A percentile compares a stretch with the other conserved stretches of the same genome.
Conservation (phyloP, 495 filamentous ascomycete species). For the Cercophora sp. region DNA sequence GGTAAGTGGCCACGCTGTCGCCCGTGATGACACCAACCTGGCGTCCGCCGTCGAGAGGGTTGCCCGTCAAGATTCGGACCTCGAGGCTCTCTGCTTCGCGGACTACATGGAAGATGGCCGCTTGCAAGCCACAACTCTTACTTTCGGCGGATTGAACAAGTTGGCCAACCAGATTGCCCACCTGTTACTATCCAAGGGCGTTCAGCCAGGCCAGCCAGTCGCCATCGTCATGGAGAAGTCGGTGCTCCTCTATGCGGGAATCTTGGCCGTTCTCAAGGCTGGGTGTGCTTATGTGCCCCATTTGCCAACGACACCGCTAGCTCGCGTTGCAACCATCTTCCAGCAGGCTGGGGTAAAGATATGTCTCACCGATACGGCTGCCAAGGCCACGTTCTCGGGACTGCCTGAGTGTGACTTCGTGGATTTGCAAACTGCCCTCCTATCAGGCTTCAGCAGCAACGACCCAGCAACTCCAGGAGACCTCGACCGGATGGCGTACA, state of each 20-base stretch:
- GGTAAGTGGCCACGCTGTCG: no score
- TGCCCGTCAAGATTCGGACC: slow-evolving; percentile 43
- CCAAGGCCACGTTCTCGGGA: slow-evolving; percentile 5
- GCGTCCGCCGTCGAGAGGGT: slow-evolving; percentile 51
- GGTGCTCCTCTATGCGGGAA: slow-evolving; percentile 59
- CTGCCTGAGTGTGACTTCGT: slow-evolving; percentile 28
- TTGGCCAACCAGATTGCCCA: slow-evolving; percentile 62
- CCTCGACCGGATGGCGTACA: slow-evolving; percentile 46
- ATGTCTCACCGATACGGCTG: slow-evolving; percentile 40
- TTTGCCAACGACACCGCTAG: slow-evolving; percentile 56
- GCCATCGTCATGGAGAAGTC: slow-evolving; percentile 71
- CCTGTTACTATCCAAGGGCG: slow-evolving; percentile 44
- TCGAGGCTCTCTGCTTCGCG: slow-evolving; percentile 59
- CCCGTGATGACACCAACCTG: no score
- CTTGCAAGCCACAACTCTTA: slow-evolving; percentile 39
- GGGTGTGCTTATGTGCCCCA: slow-evolving; percentile 74
- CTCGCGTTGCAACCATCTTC: slow-evolving; percentile 54
- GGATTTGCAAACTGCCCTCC: slow-evolving; percentile 28
- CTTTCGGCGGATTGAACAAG: slow-evolving; percentile 59
- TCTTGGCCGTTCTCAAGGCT: slow-evolving; percentile 67
- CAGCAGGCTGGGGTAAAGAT: slow-evolving; percentile 43
- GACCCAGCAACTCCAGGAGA: slow-evolving; percentile 34
- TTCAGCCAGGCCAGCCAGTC: slow-evolving; percentile 51
- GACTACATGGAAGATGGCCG: slow-evolving; percentile 31
- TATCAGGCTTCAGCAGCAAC: slow-evolving; percentile 16